A percentile compares a stretch with the other conserved stretches of the same genome.
These are phyloP conservation scores for Amanita rubescens DNA, from an alignment of 768 basidiomycete genomes.

Conservation along the genomic window DNA sequence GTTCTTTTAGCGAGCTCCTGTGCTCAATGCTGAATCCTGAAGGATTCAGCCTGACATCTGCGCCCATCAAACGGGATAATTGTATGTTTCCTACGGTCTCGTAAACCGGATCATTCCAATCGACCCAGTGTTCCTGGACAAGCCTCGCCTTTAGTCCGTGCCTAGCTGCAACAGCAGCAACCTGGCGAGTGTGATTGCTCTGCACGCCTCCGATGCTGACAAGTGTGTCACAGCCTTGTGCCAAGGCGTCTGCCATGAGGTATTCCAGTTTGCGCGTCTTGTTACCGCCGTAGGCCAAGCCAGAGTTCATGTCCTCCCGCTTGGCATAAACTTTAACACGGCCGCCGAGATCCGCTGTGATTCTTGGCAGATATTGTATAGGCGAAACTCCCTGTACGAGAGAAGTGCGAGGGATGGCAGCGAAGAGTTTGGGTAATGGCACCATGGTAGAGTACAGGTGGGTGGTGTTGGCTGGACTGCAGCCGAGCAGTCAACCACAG, in stretches of 20 bases:
- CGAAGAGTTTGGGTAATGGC: neutral
- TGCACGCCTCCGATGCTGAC: constrained; percentile 3
- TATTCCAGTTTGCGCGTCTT: constrained; percentile 4
- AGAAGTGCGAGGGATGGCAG: constrained; percentile 1
- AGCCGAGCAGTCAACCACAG: no score
- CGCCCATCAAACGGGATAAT: constrained; percentile 4
- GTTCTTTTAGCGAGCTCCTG: neutral
- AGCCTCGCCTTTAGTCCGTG: neutral
- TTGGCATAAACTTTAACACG: constrained; percentile 1
- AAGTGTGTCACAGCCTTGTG: constrained; percentile 1
- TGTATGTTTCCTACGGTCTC: constrained; percentile 3
- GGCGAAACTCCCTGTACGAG: neutral
- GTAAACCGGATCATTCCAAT: neutral
- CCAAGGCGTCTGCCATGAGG: constrained; percentile 2
- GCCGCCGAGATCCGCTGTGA: constrained; percentile 4
- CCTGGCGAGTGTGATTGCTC: constrained; percentile 5
- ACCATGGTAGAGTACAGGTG: neutral
- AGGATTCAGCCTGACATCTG: neutral
- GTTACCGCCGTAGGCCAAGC: constrained; percentile 2
- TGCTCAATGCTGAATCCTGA: neutral
- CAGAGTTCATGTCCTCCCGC: constrained; percentile 4
- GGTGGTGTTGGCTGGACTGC: neutral
- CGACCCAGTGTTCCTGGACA: constrained; percentile 4
- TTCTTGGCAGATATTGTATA: constrained; percentile 1
- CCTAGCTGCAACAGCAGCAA: neutral